phyloP scores from a whole-genome alignment of 2,329 filamentous ascomycete species.

The Aspergillus caelatus region DNA sequence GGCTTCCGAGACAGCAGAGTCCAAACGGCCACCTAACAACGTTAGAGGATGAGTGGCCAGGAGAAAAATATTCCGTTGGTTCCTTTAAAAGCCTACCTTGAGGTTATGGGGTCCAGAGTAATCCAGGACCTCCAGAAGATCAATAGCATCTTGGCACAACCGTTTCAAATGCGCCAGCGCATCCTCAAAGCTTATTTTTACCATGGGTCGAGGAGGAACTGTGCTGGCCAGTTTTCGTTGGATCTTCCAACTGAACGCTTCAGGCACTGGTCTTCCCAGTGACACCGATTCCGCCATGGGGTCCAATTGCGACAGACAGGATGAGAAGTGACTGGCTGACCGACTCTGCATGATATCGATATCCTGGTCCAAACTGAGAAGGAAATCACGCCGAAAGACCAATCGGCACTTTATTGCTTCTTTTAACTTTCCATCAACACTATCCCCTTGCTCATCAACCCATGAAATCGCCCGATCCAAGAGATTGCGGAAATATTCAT shows the following conservation, averaged over 20 bases:
- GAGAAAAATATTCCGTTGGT: not conserved
- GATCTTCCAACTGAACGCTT: slow-evolving; percentile 87
- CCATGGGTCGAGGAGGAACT: slow-evolving; percentile 88
- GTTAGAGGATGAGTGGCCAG: slow-evolving; percentile 15
- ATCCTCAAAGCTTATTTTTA: slow-evolving; percentile 72
- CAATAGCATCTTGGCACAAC: slow-evolving; percentile 71
- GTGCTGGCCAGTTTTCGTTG: slow-evolving; percentile 92
- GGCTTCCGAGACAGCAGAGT: slow-evolving; percentile 78
- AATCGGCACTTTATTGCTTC: slow-evolving; percentile 68
- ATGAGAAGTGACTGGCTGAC: slow-evolving; percentile 30
- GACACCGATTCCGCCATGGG: slow-evolving; percentile 62
- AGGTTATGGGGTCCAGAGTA: slow-evolving; percentile 71
- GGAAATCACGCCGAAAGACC: slow-evolving; percentile 60
- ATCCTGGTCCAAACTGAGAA: slow-evolving; percentile 44
- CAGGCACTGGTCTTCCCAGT: slow-evolving; percentile 67
- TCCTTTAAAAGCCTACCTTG: slow-evolving; percentile 52
- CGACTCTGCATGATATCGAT: slow-evolving; percentile 33
- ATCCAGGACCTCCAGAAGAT: slow-evolving; percentile 68
- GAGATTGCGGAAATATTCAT: slow-evolving; percentile 57
- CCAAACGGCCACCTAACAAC: slow-evolving; percentile 67
- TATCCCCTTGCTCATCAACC: slow-evolving; percentile 43
- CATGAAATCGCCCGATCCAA: slow-evolving; percentile 60
- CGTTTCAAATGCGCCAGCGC: slow-evolving; percentile 70
- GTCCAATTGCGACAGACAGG: slow-evolving; percentile 51
- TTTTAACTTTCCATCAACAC: slow-evolving; percentile 41